phyloP scores from a whole-genome alignment of 2,329 filamentous ascomycete species.

The Macroventuria anomochaeta region DNA sequence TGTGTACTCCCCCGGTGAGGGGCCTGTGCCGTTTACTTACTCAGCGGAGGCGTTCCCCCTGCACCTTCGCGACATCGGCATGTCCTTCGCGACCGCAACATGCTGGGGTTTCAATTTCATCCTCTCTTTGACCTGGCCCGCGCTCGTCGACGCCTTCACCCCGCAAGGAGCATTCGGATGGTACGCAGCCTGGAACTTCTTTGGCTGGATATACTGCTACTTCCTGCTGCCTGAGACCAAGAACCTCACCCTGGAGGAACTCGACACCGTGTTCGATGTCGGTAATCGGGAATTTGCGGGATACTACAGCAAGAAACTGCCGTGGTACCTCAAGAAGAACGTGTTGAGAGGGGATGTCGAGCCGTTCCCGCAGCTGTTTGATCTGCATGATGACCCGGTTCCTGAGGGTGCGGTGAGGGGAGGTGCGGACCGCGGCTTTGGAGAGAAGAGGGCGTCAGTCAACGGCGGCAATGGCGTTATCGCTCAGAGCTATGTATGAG shows the following conservation, averaged over 20 bases:
- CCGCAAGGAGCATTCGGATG: constrained; percentile 62
- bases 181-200: constrained; percentile 63
- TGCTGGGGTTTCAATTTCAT: constrained; percentile 66
- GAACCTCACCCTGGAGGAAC: constrained; percentile 38
- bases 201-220: constrained; percentile 55
- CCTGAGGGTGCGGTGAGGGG: constrained; percentile 9
- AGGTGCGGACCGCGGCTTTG: not conserved
- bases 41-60: constrained; percentile 55
- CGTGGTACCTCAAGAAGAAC: constrained; percentile 48
- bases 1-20: constrained; percentile 46
- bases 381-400: constrained; percentile 26
- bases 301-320: constrained; percentile 41
- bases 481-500: too few species aligned
- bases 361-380: constrained; percentile 35
- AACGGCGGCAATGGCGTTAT: too few species aligned
- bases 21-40: constrained; percentile 46
- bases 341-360: constrained; percentile 39
- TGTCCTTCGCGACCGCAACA: constrained; percentile 57
- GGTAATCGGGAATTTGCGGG: constrained; percentile 32
- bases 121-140: constrained; percentile 61
- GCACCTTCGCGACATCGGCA: constrained; percentile 52
- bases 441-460: constrained; percentile 5
- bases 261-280: constrained; percentile 42
- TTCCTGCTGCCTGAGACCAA: constrained; percentile 44
- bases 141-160: constrained; percentile 56